A percentile compares a stretch with the other conserved stretches of the same genome.
phyloP scores from a whole-genome alignment of 2,329 filamentous ascomycete genomes.

The Cercospora zeae-maydis region DNA sequence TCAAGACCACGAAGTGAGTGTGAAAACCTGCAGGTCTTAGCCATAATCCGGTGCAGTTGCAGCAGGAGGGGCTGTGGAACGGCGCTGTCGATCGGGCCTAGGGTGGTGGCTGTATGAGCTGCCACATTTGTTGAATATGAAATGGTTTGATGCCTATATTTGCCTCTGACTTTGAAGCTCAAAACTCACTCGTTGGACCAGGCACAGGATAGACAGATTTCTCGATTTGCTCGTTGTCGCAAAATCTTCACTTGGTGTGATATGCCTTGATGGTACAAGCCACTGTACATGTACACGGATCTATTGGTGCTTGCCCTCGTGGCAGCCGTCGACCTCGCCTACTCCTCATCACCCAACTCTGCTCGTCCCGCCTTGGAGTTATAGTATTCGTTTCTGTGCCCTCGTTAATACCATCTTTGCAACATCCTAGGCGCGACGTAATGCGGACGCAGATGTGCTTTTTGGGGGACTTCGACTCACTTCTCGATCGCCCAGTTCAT shows the following conservation, averaged over 20 bases:
- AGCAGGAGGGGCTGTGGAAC: too few relatives aligned
- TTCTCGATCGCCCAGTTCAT: slow-evolving; percentile 90
- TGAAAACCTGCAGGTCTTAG: too few relatives aligned
- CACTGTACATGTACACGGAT: slow-evolving; percentile 6
- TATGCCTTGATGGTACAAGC: background rate
- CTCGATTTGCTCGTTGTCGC: background rate
- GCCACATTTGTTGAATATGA: too few relatives aligned
- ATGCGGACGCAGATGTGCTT: background rate
- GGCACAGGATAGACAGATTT: background rate
- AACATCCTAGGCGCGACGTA: background rate
- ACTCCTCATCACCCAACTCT: slow-evolving; percentile 48
- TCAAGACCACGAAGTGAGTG: too few relatives aligned
- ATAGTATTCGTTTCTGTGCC: slow-evolving; percentile 69
- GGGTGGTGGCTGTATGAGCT: too few relatives aligned
- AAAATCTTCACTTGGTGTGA: background rate
- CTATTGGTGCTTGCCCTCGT: background rate
- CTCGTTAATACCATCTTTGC: slow-evolving; percentile 8
- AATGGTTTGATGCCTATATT: background rate
- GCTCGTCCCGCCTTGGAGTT: slow-evolving; percentile 73
- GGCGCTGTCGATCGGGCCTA: too few relatives aligned
- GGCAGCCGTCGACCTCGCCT: slow-evolving; percentile 7
- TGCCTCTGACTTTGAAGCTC: background rate
- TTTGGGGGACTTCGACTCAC: slow-evolving; percentile 52
- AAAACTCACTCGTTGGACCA: background rate
- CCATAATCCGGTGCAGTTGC: too few relatives aligned